Percentiles rank a stretch among this genome's conserved stretches.
phyloP scores from a whole-genome alignment of 2,329 filamentous ascomycete species.

The Fusarium stilboides region DNA sequence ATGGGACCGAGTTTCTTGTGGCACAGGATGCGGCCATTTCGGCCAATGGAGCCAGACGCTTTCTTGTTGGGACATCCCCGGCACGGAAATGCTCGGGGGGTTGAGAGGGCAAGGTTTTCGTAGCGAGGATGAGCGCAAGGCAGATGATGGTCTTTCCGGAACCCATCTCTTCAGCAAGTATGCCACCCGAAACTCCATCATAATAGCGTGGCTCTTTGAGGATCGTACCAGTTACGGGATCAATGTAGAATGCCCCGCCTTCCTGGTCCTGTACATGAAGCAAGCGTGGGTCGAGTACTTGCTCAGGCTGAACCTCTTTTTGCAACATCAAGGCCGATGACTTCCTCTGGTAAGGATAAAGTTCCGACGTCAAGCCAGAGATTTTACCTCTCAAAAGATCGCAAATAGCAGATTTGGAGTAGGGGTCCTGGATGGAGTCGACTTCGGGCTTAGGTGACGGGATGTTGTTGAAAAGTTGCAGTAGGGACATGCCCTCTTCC shows the following conservation, averaged over 20 bases:
- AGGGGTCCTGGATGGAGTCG: slow-evolving; percentile 63
- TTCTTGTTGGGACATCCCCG: slow-evolving; percentile 57
- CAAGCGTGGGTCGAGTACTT: slow-evolving; percentile 81
- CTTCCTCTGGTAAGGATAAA: slow-evolving; percentile 85
- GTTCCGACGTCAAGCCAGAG: slow-evolving; percentile 71
- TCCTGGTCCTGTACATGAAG: slow-evolving; percentile 72
- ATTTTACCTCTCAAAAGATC: slow-evolving; percentile 69
- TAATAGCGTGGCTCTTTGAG: slow-evolving; percentile 79
- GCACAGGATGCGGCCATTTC: slow-evolving; percentile 83
- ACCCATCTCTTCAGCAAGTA: slow-evolving; percentile 86
- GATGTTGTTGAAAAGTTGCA: slow-evolving; percentile 81
- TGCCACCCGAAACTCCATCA: slow-evolving; percentile 81
- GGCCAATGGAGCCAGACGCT: slow-evolving; percentile 72
- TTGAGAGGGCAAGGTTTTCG: slow-evolving; percentile 75
- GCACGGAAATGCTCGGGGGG: slow-evolving; percentile 74
- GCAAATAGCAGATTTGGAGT: slow-evolving; percentile 68
- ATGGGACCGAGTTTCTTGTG: slow-evolving; percentile 78
- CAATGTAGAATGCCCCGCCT: slow-evolving; percentile 78
- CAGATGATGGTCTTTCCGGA: slow-evolving; percentile 92
- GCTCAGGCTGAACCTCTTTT: slow-evolving; percentile 77
- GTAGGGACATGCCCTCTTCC: slow-evolving; percentile 67
- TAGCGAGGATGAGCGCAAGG: slow-evolving; percentile 82
- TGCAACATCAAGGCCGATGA: slow-evolving; percentile 89
- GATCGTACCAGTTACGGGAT: slow-evolving; percentile 74
- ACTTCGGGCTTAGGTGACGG: slow-evolving; percentile 76